Evolutionary conservation across 2,329 filamentous ascomycete genomes (phyloP), one percentile per base, ranked within the genome.

Genomic region (Sclerotiophoma versabilis): DNA sequence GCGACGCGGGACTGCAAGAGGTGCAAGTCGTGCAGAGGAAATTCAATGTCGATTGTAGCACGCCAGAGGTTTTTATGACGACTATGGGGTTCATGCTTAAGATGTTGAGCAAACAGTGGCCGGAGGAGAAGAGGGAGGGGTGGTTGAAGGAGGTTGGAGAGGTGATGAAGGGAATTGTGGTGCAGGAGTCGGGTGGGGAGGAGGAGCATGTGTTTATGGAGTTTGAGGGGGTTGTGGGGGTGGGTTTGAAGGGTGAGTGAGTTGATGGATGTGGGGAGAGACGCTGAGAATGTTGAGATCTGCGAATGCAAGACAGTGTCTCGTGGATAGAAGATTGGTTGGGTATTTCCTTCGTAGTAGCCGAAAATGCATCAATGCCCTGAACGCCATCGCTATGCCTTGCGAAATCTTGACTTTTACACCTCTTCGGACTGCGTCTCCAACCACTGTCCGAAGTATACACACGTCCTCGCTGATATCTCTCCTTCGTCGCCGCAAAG

Each of bases 401-500:
- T 19, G 23, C 12, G 11, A 30, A 54, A 11, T 22, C 9, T 15
- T 11, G 5, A 41, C 26, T 45, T 52, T 58, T 54, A 65, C 22
- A 64, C 47, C 34, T 66, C 63, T 33, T 70, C 70, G 1, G 70
- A 72, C 27, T 69, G 61, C 0, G 71, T 72, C 37, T 66, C 67
- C 17, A 97, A 76, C 95, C 95, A 99, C 46, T 87, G 84, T 59
- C 90, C 84, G 70, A 96, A 97, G 72, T 99, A 99, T 48, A 92
- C 89, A 75, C 95, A 99, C 44, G 89, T 96, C 61, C 87, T 89
- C 0, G 93, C 91, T 67, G 89, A 96, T 19, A 99, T 92, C 0
- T 92, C 91, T 0, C 93, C 93, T 6, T 92, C 92, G 57, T 96
- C 91, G 62, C 91, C 89, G 72, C 95, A 99, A 2, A 98, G 82